Base-by-base conservation (phyloP, 129 eudicot genomes). In the Pseudognaphalium luteoalbum region DNA sequence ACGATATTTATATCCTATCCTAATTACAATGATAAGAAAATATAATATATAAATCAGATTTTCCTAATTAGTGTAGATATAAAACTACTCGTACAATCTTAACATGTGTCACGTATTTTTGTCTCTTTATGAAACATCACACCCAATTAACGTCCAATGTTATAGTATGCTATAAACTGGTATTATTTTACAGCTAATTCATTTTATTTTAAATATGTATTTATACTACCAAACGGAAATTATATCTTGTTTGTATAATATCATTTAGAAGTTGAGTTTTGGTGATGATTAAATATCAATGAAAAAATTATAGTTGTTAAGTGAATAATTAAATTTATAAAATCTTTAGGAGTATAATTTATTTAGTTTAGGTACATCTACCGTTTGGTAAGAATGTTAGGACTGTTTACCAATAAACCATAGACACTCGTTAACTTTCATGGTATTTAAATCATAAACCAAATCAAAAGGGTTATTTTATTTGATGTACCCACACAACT, bases 361-460 rank as follows among this genome's bases (percentile, higher is more conserved):
- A 57, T 57, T 6, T n/a, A 19, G 62, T 8, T 57, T 57, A 57
- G 62, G 62, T 57, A 57, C 62, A 57, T 57, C 62, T 57, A 7
- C 62, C 62, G 62, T 57, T 57, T 57, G 62, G 62, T 57, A 57
- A 21, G 62, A 57, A 57, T 57, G 62, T 20, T 20, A 21, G 10
- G 62, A 20, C 19, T 19, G 12, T 57, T 7, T 57, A 20, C 29
- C 62, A 57, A 57, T 57, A 21, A n/a, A 20, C 29, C 19, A 20
- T 19, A 57, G 15, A 20, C 28, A 19, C 62, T 17, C 62, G 62
- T 19, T 19, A 57, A 20, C 28, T 19, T 57, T 54, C 60, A 6
- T 7, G 62, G 28, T 57, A 57, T 57, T 57, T n/a, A 20, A n/a
- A 7, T 47, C 9, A 41, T 14, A 41, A 12, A 14, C 47, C 47